A percentile compares a stretch with the other conserved stretches of the same genome.
These are phyloP conservation scores for Cutaneotrichosporon mucoides DNA, from an alignment of 1,284 basidiomycete species.

Conservation along the genomic window DNA sequence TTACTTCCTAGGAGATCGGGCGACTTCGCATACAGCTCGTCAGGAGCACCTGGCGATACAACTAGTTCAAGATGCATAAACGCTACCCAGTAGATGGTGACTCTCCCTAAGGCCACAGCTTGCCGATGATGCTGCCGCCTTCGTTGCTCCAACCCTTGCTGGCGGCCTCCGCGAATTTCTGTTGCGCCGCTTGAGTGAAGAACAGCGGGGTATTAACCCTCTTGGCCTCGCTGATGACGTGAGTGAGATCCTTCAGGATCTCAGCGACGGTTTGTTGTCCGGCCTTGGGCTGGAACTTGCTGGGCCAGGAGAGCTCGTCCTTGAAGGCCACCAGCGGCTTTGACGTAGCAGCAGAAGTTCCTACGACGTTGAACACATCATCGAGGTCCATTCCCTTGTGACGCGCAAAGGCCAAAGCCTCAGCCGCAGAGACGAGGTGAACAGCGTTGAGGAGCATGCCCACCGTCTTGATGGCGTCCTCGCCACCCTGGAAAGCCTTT, in stretches of 20 bases:
- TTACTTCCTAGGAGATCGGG: too few relatives aligned
- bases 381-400: constrained; percentile 42
- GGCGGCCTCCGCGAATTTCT: constrained; percentile 27
- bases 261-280: constrained; percentile 7
- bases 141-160: neutral
- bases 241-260: constrained; percentile 12
- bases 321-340: constrained; percentile 10
- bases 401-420: constrained; percentile 44
- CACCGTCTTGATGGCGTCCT: constrained; percentile 29
- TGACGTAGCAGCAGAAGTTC: constrained; percentile 22
- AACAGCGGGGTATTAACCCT: constrained; percentile 32
- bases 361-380: constrained; percentile 40
- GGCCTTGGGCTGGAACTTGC: neutral
- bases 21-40: too few relatives aligned
- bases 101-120: neutral
- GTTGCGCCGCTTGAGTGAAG: constrained; percentile 33
- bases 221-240: constrained; percentile 34
- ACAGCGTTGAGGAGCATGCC: constrained; percentile 43
- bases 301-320: constrained; percentile 6
- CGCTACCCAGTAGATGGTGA: too few relatives aligned
- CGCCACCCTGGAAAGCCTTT: constrained; percentile 18
- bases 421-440: constrained; percentile 44
- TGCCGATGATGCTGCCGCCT: constrained; percentile 9
- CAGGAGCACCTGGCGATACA: too few relatives aligned
- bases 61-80: too few relatives aligned